Conservation (phyloP, 192 early-diverging fungal genomes). For the Linderina pennispora region DNA sequence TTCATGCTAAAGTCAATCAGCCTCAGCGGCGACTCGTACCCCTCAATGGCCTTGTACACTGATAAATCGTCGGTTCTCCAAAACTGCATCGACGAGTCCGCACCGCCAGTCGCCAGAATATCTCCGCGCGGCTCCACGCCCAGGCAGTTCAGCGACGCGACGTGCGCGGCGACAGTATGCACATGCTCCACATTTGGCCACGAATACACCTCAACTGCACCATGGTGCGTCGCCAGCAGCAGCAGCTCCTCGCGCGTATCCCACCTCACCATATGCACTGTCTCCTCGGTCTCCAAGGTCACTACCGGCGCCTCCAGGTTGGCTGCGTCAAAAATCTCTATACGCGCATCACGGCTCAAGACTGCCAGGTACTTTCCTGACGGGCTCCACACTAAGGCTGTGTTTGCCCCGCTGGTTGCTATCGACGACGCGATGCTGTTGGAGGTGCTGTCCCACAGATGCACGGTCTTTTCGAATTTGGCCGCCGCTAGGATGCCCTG, state of each 20-base stretch:
- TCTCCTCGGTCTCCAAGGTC: conserved; percentile 10
- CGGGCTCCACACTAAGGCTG: conserved; percentile 33
- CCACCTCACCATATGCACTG: conserved; percentile 18
- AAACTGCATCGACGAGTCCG: conserved; percentile 26
- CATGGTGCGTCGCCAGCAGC: conserved; percentile 24
- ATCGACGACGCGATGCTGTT: conserved; percentile 3
- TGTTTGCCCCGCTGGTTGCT: conserved; percentile 7
- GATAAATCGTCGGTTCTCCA: conserved; percentile 32
- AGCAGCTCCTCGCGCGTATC: conserved; percentile 14
- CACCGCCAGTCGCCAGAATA: conserved; percentile 29
- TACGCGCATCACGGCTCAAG: conserved; percentile 20
- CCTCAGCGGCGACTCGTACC: conserved; percentile 30
- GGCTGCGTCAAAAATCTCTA: conserved; percentile 29
- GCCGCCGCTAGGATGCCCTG: conserved; percentile 22
- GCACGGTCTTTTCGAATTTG: conserved; percentile 21
- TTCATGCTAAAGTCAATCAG: conserved; percentile 30
- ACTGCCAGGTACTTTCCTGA: conserved; percentile 23
- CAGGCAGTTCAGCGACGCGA: conserved; percentile 25
- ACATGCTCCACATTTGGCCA: conserved; percentile 39
- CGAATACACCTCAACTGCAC: conserved; percentile 26
- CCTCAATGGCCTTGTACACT: conserved; percentile 4
- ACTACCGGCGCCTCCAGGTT: conserved; percentile 13
- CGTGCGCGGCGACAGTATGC: conserved; percentile 20
- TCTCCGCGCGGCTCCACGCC: conserved; percentile 19
- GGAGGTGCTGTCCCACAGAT: conserved; percentile 32